Base-by-base conservation (phyloP, 805 yeast species). In the Cyberlindnera samutprakarnensis region DNA sequence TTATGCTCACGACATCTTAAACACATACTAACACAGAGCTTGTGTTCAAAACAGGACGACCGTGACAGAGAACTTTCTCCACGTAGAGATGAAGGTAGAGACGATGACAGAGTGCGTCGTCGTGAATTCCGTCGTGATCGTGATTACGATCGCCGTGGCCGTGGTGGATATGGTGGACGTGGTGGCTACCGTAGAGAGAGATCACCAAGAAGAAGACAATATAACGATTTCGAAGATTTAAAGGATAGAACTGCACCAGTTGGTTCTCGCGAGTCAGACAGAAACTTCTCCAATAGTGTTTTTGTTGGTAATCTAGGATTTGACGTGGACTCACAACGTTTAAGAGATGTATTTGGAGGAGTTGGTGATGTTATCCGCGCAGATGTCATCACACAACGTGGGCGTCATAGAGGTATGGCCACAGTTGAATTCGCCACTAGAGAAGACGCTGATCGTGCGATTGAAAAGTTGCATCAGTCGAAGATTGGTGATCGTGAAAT, bases 351-450 rank as follows among this genome's bases (percentile, higher is more conserved):
- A 41, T 82, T 82, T 55, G 58, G 64, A n/a, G 58, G 57, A 18
- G 69, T 70, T 24, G 87, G 87, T 27, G 70, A 66, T 18, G 80
- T 87, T 33, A 67, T 78, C 14, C 71, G 84, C 42, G 94, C 95
- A 4, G 96, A 87, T 54, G 78, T 88, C 32, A 79, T 86, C 27
- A 76, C 78, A 3, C 68, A 73, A 39, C 73, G 78, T 45, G 94
- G 94, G 35, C 80, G 80, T 49, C 79, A 86, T 51, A 68, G 90
- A 59, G 94, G 94, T 41, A 81, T 80, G 90, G 90, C 88, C 25
- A 84, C 95, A 16, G 95, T 87, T 25, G 96, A 87, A 56, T 88
- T 79, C 49, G 63, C 75, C 10, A 63, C 64, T 36, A 66, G 66
- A 38, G 77, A 70, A 13, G 80, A 75, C 35, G 95, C 85, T 6